Conservation (phyloP, 2,329 filamentous ascomycete genomes). For the Arthroderma uncinatum region DNA sequence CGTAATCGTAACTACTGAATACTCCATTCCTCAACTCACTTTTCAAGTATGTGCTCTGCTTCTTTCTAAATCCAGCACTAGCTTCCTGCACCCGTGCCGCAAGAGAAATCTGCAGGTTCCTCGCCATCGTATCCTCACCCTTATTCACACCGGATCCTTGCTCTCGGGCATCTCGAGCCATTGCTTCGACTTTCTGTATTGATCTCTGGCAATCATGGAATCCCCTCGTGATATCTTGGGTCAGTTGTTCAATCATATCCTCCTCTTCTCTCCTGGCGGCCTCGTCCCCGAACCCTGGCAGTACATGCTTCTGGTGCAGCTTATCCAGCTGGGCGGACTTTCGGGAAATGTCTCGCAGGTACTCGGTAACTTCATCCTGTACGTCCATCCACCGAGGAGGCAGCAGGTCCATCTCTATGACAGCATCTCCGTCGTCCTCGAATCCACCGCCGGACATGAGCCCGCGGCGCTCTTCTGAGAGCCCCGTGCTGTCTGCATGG, state of each 20-base stretch:
- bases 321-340: constrained; percentile 80
- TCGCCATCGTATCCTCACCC: constrained; percentile 90
- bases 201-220: constrained; percentile 86
- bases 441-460: constrained; percentile 66
- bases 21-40: constrained; percentile 44
- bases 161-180: constrained; percentile 70
- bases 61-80: constrained; percentile 87
- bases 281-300: constrained; percentile 94
- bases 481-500: constrained; percentile 50
- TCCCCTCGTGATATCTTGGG: constrained; percentile 74
- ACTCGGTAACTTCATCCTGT: constrained; percentile 81
- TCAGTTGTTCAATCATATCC: constrained; percentile 77
- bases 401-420: constrained; percentile 96
- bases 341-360: constrained; percentile 66
- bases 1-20: not conserved
- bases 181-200: constrained; percentile 75
- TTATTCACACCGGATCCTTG: constrained; percentile 46
- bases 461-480: constrained; percentile 61
- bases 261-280: constrained; percentile 80
- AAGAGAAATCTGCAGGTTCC: constrained; percentile 86
- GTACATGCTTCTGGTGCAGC: constrained; percentile 90
- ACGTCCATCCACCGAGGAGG: constrained; percentile 93
- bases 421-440: constrained; percentile 73
- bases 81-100: constrained; percentile 82
- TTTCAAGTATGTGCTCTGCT: constrained; percentile 91